phyloP scores from a whole-genome alignment of 179 eudicot genomes.

The Silene noctiflora region DNA sequence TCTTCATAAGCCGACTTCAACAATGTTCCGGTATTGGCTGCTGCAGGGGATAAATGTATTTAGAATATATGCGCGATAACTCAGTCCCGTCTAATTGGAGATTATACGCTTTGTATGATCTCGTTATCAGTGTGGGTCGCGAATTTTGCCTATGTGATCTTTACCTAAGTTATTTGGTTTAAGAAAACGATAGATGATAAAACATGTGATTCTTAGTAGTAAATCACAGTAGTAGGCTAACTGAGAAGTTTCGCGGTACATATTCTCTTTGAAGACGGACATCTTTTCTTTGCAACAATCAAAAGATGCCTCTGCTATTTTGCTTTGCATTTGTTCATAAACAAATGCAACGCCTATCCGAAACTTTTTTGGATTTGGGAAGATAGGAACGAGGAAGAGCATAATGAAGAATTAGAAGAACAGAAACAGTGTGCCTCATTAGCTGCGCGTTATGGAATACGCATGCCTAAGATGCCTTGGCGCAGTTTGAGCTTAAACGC shows the following conservation, averaged over 20 bases:
- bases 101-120: conserved; percentile 9
- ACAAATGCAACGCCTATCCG: no score
- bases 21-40: neutral
- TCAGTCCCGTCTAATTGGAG: neutral
- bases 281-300: conserved; percentile 15
- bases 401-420: no score
- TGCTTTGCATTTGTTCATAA: no score
- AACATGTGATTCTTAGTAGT: conserved; percentile 4
- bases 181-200: conserved; percentile 21
- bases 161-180: conserved; percentile 15
- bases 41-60: neutral
- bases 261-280: conserved; percentile 18
- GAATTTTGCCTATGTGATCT: conserved; percentile 9
- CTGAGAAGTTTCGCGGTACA: conserved; percentile 18
- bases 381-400: no score
- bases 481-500: no score
- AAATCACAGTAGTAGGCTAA: conserved; percentile 19
- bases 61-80: neutral
- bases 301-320: conserved; percentile 27
- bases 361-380: no score
- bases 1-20: neutral
- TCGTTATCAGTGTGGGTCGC: conserved; percentile 11
- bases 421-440: no score
- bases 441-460: no score
- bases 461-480: no score